Base-by-base conservation (phyloP, 805 yeast species). In the Komagataella pseudopastoris region DNA sequence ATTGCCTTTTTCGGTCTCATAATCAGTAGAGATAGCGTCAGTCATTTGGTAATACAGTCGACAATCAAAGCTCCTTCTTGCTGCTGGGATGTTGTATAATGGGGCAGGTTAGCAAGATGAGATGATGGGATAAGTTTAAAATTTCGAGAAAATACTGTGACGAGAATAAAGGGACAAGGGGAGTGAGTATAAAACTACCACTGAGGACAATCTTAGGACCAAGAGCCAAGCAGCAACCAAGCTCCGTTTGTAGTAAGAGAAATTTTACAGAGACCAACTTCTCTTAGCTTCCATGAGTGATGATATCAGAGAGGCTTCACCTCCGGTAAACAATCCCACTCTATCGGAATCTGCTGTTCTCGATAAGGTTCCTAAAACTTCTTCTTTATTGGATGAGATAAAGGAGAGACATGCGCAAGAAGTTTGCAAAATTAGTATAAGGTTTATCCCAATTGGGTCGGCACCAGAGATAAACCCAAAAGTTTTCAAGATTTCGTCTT, bases 371-470 rank as follows among this genome's bases (percentile, higher is more conserved):
- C 50, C 51, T 3, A 55, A 55, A 46, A 58, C 66, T 6, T 59
- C 61, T 3, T 52, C 59, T 18, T 45, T 53, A 16, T 18, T 55
- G 3, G 49, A 50, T 6, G 51, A 50, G 6, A 30, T 53, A 10
- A 22, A 14, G 16, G 18, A 17, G 14, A 47, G 17, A 45, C 30
- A 18, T 8, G 50, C 48, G 23, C 49, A 17, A n/a, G 23, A 17
- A 16, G 43, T 45, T 46, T 17, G 24, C 20, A 12, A 75, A 72
- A 64, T 80, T 14, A 71, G 76, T 1, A 65, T 81, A 6, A 62
- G 86, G 43, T 77, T 83, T 58, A 77, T 74, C 54, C 75, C 87
- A 1, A 76, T 82, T 39, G 87, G 87, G 0, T 74, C 84, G 0
- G 70, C 80, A 0, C 74, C 76, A 1, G 65, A 68, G 3, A 65